phyloP scores from a whole-genome alignment of 2,329 filamentous ascomycete genomes.

The Talaromyces funiculosus region DNA sequence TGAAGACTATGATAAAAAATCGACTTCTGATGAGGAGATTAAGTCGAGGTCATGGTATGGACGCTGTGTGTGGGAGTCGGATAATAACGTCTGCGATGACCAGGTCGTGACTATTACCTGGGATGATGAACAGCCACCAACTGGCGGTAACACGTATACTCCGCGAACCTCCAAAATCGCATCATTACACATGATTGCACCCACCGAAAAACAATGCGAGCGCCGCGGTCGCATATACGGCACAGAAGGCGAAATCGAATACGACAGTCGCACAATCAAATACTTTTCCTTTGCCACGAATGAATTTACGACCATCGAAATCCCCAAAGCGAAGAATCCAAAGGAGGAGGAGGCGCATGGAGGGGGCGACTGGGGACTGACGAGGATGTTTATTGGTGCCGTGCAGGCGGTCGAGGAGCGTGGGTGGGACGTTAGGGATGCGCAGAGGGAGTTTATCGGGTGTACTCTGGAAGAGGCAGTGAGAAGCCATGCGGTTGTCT shows the following conservation, averaged over 20 bases:
- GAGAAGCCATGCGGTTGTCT: constrained; percentile 87
- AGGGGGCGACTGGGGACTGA: constrained; percentile 73
- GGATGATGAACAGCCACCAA: constrained; percentile 57
- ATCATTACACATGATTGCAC: constrained; percentile 88
- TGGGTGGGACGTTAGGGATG: constrained; percentile 59
- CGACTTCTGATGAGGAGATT: constrained; percentile 49
- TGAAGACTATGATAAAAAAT: constrained; percentile 53
- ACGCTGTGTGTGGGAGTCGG: constrained; percentile 87
- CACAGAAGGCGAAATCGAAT: constrained; percentile 75
- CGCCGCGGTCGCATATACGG: constrained; percentile 83
- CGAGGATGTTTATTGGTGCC: constrained; percentile 74
- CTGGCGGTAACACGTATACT: constrained; percentile 15
- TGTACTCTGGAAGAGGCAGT: constrained; percentile 82
- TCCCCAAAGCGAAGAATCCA: constrained; percentile 52
- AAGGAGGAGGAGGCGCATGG: constrained; percentile 58
- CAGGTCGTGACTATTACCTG: constrained; percentile 84
- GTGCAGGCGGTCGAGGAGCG: constrained; percentile 72
- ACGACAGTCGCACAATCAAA: constrained; percentile 71
- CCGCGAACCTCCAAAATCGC: constrained; percentile 70
- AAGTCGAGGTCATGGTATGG: constrained; percentile 66
- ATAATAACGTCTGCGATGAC: constrained; percentile 92
- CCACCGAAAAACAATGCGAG: constrained; percentile 80
- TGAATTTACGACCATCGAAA: constrained; percentile 48
- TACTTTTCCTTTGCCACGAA: constrained; percentile 66
- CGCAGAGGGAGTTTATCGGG: constrained; percentile 70